Conservation (phyloP, 495 filamentous ascomycete species). For the Lasiosphaeria hispida region DNA sequence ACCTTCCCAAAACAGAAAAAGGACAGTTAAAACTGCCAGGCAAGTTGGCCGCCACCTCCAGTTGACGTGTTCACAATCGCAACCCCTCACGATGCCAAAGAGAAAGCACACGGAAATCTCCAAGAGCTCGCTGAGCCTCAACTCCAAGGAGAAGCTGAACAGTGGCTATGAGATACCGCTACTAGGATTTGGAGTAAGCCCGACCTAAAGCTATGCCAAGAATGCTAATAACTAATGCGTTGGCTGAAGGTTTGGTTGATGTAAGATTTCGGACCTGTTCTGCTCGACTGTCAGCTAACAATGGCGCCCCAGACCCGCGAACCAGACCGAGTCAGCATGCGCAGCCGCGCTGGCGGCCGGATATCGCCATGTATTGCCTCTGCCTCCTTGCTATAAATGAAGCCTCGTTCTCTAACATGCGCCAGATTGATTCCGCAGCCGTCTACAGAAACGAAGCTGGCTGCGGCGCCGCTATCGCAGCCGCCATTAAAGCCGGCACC, state of each 20-base stretch:
- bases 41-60: too few relatives aligned
- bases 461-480: slow-evolving; percentile 60
- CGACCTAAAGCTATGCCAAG: background rate
- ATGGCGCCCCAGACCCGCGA: slow-evolving; percentile 26
- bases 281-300: background rate
- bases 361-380: slow-evolving; percentile 62
- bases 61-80: too few relatives aligned
- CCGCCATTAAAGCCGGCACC: slow-evolving; percentile 31
- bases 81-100: too few relatives aligned
- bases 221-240: background rate
- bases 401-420: background rate
- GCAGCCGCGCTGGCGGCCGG: slow-evolving; percentile 64
- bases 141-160: slow-evolving; percentile 48
- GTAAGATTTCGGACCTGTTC: slow-evolving; percentile 32
- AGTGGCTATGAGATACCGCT: slow-evolving; percentile 77
- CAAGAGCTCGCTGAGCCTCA: too few relatives aligned
- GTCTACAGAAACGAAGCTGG: slow-evolving; percentile 68
- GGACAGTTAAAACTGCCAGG: too few relatives aligned
- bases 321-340: slow-evolving; percentile 47
- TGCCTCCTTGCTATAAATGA: background rate
- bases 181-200: slow-evolving; percentile 68
- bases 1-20: too few relatives aligned
- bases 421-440: slow-evolving; percentile 66
- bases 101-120: too few relatives aligned
- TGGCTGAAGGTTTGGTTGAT: slow-evolving; percentile 66